Conservation (phyloP, 2,329 filamentous ascomycete genomes). For the Fusarium pseudoanthophilum region DNA sequence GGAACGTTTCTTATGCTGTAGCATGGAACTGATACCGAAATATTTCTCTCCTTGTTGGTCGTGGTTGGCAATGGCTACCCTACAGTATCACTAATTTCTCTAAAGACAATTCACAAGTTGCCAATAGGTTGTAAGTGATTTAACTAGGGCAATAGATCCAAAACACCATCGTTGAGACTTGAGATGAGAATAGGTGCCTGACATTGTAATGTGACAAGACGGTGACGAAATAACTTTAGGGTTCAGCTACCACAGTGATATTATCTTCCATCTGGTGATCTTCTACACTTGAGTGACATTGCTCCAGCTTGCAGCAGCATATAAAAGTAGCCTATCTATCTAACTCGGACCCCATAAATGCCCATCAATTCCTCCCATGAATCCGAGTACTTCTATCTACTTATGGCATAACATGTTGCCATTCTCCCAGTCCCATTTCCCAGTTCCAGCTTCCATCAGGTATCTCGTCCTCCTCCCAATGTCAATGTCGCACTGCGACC, state of each 20-base stretch:
- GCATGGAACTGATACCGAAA: not conserved
- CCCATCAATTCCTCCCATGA: slow-evolving; percentile 21
- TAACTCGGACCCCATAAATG: slow-evolving; percentile 32
- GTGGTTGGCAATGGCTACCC: not conserved
- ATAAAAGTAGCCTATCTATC: slow-evolving; percentile 35
- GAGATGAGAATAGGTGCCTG: not conserved
- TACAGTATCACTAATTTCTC: not conserved
- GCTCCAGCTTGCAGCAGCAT: slow-evolving; percentile 1
- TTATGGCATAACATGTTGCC: slow-evolving; percentile 21
- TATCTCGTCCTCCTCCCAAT: slow-evolving; percentile 33
- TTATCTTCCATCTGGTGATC: not conserved
- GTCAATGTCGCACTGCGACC: slow-evolving; percentile 14
- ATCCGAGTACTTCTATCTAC: slow-evolving; percentile 31
- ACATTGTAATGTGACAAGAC: too few species aligned
- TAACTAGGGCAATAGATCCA: too few species aligned
- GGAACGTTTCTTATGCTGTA: not conserved
- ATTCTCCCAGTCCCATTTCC: slow-evolving; percentile 12
- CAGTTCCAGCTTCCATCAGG: slow-evolving; percentile 15
- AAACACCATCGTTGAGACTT: not conserved
- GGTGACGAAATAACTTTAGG: too few species aligned
- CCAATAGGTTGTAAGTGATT: not conserved
- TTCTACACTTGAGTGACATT: not conserved
- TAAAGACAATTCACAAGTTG: too few species aligned
- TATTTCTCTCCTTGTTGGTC: too few species aligned
- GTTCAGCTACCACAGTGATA: not conserved